phyloP scores from a whole-genome alignment of 2,329 filamentous ascomycete genomes.

The Clonostachys rosea region DNA sequence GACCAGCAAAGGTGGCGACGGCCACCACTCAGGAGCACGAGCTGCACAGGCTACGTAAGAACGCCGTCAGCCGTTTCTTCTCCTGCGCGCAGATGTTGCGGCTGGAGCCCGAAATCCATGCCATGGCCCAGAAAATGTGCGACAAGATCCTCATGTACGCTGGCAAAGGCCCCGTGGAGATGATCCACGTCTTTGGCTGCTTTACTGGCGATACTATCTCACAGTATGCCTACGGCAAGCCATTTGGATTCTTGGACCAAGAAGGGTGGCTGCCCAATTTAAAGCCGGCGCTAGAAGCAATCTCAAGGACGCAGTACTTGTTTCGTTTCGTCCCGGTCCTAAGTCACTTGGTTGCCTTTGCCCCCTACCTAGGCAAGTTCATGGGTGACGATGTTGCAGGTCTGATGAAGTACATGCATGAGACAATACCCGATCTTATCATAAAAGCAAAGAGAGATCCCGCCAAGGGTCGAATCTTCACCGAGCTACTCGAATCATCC shows the following conservation, averaged over 20 bases:
- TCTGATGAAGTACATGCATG: slow-evolving; percentile 16
- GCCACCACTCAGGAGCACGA: slow-evolving; percentile 20
- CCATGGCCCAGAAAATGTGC: slow-evolving; percentile 14
- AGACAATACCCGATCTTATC: slow-evolving; percentile 12
- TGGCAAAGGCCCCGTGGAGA: slow-evolving; percentile 18
- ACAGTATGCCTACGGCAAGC: slow-evolving; percentile 28
- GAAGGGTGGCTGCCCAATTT: slow-evolving; percentile 29
- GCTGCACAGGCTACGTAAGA: slow-evolving; percentile 21
- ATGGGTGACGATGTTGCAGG: slow-evolving; percentile 13
- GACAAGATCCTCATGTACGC: slow-evolving; percentile 20
- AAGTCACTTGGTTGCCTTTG: slow-evolving; percentile 4
- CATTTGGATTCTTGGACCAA: slow-evolving; percentile 19
- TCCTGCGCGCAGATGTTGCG: slow-evolving; percentile 20
- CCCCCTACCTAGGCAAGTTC: slow-evolving; percentile 1
- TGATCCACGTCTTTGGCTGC: slow-evolving; percentile 27
- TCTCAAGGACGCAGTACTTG: slow-evolving; percentile 12
- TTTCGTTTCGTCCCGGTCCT: slow-evolving; percentile 18
- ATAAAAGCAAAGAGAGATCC: slow-evolving; percentile 7
- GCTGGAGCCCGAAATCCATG: slow-evolving; percentile 15
- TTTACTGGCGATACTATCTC: slow-evolving; percentile 32
- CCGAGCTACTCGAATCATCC: slow-evolving; percentile 8
- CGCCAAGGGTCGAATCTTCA: slow-evolving; percentile 15
- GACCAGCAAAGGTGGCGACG: slow-evolving; percentile 10
- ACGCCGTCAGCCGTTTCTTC: slow-evolving; percentile 23
- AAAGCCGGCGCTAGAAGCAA: slow-evolving; percentile 19